Percentiles rank a stretch among this genome's conserved stretches.
These are phyloP conservation scores for Aspergillus heteromorphus DNA, from an alignment of 495 filamentous ascomycete species.

Conservation along the genomic window DNA sequence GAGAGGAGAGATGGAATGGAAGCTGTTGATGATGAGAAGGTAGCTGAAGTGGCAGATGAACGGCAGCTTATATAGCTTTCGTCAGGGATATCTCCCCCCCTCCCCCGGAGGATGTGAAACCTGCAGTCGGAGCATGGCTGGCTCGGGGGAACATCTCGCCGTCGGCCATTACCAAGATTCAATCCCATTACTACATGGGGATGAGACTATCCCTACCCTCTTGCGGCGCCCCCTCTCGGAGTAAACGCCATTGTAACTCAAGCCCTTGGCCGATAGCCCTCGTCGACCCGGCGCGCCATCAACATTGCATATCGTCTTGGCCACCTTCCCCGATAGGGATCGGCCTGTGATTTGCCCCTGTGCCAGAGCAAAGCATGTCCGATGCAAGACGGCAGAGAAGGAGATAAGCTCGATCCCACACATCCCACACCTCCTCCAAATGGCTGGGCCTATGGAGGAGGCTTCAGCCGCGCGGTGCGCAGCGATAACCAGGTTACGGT, in stretches of 20 bases:
- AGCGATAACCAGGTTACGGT: too few relatives aligned
- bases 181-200: background rate
- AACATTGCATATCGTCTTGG: background rate
- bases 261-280: background rate
- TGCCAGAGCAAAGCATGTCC: background rate
- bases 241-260: background rate
- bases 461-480: background rate
- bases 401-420: background rate
- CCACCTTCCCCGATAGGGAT: background rate
- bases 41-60: background rate
- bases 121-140: too few relatives aligned
- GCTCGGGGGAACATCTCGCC: background rate
- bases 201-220: background rate
- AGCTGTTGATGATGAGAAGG: background rate
- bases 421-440: background rate
- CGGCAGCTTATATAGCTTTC: conserved; percentile 3
- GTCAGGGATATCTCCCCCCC: background rate
- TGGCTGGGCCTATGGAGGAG: background rate
- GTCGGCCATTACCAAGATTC: background rate
- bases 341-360: background rate
- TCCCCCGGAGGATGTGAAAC: too few relatives aligned
- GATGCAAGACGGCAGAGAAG: background rate
- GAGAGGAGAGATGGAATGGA: background rate
- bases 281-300: background rate
- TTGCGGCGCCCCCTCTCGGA: background rate